Percentiles rank a stretch among this genome's conserved stretches.
Evolutionary conservation across 2,329 filamentous ascomycete genomes (phyloP).

Genomic region (Atkinsonella hypoxylon): DNA sequence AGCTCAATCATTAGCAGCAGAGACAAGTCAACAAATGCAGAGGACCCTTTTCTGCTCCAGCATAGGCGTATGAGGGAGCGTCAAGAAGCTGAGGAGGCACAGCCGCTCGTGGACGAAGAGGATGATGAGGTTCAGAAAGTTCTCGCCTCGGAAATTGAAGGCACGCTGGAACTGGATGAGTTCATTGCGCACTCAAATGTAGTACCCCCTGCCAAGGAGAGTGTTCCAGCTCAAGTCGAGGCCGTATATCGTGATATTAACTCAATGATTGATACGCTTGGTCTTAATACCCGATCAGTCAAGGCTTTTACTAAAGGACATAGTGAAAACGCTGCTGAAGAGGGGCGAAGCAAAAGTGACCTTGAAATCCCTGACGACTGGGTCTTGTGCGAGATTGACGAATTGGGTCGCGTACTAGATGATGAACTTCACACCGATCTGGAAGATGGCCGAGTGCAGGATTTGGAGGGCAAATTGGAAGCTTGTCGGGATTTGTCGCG

Average conservation of each 20-base stretch:
- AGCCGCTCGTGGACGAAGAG: constrained; percentile 53
- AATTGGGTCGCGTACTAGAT: constrained; percentile 53
- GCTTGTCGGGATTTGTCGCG: constrained; percentile 55
- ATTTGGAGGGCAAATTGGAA: constrained; percentile 56
- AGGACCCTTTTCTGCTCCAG: constrained; percentile 37
- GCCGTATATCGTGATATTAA: constrained; percentile 70
- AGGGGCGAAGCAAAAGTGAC: constrained; percentile 50
- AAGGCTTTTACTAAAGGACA: constrained; percentile 57
- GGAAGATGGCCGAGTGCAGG: constrained; percentile 54
- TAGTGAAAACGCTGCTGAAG: constrained; percentile 37
- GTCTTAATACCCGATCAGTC: constrained; percentile 65
- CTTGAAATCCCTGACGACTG: constrained; percentile 59
- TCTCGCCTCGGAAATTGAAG: constrained; percentile 46
- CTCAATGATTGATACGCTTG: constrained; percentile 87
- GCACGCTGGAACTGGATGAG: constrained; percentile 50
- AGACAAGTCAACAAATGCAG: constrained; percentile 20
- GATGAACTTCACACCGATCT: constrained; percentile 52
- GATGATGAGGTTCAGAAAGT: constrained; percentile 55
- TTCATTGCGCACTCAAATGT: constrained; percentile 54
- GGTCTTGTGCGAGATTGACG: constrained; percentile 63
- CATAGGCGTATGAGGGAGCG: constrained; percentile 40
- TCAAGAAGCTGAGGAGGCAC: constrained; percentile 44
- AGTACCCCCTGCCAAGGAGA: constrained; percentile 40
- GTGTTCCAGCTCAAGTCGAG: constrained; percentile 50
- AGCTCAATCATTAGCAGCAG: constrained; percentile 28